Conservation (phyloP, 106 monocot genomes). For the Triglochin maritima region DNA sequence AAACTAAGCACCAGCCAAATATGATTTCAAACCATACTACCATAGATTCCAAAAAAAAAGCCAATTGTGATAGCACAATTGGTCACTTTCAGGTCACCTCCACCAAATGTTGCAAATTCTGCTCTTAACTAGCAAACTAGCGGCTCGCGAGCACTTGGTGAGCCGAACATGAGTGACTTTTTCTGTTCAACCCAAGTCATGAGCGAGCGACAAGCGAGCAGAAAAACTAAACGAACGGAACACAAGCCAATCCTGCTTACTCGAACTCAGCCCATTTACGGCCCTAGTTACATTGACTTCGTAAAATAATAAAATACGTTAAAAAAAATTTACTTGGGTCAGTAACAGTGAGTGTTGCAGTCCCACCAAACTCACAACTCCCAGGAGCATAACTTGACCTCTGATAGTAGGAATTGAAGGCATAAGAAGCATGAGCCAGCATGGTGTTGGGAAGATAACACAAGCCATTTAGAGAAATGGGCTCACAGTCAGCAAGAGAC, state of each 20-base stretch:
- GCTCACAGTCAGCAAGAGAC: constrained; percentile 44
- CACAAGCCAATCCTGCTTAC: not conserved
- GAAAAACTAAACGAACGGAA: not conserved
- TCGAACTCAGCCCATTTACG: not conserved
- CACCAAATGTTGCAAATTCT: too few species aligned
- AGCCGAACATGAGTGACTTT: not conserved
- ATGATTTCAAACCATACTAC: too few species aligned
- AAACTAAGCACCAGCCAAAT: too few species aligned
- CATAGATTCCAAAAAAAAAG: too few species aligned
- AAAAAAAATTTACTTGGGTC: constrained; percentile 10
- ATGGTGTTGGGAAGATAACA: constrained; percentile 84
- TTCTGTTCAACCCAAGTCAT: not conserved
- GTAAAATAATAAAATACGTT: not conserved
- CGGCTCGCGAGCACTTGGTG: not conserved
- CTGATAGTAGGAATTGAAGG: constrained; percentile 82
- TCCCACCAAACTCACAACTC: constrained; percentile 77
- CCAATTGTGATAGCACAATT: too few species aligned
- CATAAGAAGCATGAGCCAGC: constrained; percentile 73
- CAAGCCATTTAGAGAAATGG: constrained; percentile 49
- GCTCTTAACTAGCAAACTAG: not conserved
- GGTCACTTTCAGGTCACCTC: too few species aligned
- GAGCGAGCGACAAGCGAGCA: not conserved
- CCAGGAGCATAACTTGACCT: constrained; percentile 20
- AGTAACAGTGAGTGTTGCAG: constrained; percentile 31
- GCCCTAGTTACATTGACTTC: not conserved